Conservation (phyloP, 768 basidiomycete genomes). For the Lactarius sanguifluus region DNA sequence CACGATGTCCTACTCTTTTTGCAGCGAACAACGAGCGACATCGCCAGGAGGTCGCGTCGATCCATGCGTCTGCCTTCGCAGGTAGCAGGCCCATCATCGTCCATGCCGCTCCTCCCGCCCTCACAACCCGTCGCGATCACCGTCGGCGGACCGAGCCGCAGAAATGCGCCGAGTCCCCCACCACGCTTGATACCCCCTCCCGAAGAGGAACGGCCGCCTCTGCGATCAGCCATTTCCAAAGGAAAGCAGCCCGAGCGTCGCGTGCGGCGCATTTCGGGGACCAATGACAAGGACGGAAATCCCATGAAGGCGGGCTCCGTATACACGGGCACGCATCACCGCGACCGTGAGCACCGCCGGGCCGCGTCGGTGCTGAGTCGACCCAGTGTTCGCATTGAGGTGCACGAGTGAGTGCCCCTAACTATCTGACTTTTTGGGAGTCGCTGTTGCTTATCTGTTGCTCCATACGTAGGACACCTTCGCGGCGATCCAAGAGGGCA, state of each 20-base stretch:
- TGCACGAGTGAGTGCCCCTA: conserved; percentile 23
- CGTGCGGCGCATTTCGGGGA: conserved; percentile 19
- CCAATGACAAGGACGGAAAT: conserved; percentile 21
- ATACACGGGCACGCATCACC: conserved; percentile 23
- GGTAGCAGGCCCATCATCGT: conserved; percentile 18
- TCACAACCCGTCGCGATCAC: conserved; percentile 21
- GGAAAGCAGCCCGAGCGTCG: conserved; percentile 26
- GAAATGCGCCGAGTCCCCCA: conserved; percentile 12
- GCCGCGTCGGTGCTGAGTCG: conserved; percentile 25
- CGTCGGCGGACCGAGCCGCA: conserved; percentile 13
- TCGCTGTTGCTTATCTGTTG: neutral
- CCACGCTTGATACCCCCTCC: conserved; percentile 22
- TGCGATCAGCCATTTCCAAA: conserved; percentile 19
- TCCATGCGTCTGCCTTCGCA: conserved; percentile 28
- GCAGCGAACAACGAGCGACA: conserved; percentile 33
- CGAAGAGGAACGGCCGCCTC: conserved; percentile 3
- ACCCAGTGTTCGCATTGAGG: conserved; percentile 29
- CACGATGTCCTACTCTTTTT: conserved; percentile 21
- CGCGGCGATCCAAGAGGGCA: conserved; percentile 20
- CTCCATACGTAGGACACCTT: conserved; percentile 8
- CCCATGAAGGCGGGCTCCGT: conserved; percentile 24
- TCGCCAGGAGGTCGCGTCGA: conserved; percentile 27
- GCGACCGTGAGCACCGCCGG: conserved; percentile 10
- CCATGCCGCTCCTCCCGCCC: conserved; percentile 11
- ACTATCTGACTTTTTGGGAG: neutral